Evolutionary conservation across 106 monocot species (phyloP).

Genomic region (Dioscorea dumetorum): DNA sequence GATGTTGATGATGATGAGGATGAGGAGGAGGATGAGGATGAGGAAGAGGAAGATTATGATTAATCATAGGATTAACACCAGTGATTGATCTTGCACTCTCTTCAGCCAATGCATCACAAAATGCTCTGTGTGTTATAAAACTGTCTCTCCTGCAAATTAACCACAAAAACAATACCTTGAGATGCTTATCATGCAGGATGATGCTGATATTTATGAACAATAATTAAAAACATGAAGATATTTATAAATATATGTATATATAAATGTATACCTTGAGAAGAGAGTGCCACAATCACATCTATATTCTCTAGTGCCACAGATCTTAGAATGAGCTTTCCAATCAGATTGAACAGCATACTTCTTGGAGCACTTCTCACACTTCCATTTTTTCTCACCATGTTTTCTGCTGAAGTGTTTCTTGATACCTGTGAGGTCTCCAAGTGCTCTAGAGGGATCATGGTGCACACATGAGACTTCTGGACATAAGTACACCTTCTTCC

Average conservation of each 20-base stretch:
- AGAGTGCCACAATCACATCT: slow-evolving; percentile 38
- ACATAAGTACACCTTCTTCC: slow-evolving; percentile 81
- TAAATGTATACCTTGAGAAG: slow-evolving; percentile 27
- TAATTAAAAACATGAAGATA: too few species aligned
- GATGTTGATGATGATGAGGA: background rate
- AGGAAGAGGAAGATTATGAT: background rate
- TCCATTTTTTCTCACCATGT: slow-evolving; percentile 89
- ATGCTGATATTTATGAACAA: too few species aligned
- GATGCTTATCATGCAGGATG: too few species aligned
- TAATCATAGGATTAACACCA: background rate
- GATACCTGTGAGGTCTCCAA: slow-evolving; percentile 80
- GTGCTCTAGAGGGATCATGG: slow-evolving; percentile 64
- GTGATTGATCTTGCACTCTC: slow-evolving; percentile 47
- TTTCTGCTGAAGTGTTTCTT: slow-evolving; percentile 90
- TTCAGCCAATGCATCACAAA: slow-evolving; percentile 70
- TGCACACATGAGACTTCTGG: slow-evolving; percentile 62
- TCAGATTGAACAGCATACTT: slow-evolving; percentile 82
- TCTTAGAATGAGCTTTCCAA: slow-evolving; percentile 86
- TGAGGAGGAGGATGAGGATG: too few species aligned
- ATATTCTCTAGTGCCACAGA: slow-evolving; percentile 53
- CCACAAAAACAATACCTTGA: background rate
- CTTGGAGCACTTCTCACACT: slow-evolving; percentile 87
- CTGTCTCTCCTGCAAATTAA: slow-evolving; percentile 62
- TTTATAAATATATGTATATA: too few species aligned
- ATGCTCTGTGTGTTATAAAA: slow-evolving; percentile 79